phyloP scores from a whole-genome alignment of 176 grass and related monocot species.

The Rhynchospora breviuscula region DNA sequence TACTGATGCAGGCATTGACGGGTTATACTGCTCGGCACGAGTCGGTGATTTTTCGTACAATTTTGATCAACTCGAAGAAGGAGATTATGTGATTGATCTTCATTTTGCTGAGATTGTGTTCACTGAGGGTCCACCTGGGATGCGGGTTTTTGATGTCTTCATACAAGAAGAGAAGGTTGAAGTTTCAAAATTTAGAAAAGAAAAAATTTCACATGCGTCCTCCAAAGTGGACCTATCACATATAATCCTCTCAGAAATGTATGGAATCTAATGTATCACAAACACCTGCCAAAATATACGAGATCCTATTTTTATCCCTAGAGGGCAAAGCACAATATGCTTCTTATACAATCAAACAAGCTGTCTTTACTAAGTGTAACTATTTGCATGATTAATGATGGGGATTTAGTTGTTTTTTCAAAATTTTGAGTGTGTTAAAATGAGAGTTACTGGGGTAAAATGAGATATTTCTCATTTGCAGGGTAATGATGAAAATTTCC shows the following conservation, averaged over 20 bases:
- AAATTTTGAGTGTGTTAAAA: not conserved
- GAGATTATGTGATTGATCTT: constrained; percentile 37
- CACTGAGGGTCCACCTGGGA: constrained; percentile 27
- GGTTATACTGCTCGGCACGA: constrained; percentile 33
- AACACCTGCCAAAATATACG: not conserved
- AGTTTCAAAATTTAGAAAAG: not conserved
- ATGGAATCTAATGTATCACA: not conserved
- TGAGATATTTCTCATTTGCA: too few species aligned
- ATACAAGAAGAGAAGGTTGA: constrained; percentile 42
- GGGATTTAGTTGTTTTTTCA: not conserved
- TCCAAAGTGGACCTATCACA: not conserved
- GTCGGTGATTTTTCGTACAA: constrained; percentile 26
- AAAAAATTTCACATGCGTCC: not conserved
- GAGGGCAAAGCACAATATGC: not conserved
- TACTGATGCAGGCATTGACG: constrained; percentile 14
- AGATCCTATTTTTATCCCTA: not conserved
- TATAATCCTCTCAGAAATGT: not conserved
- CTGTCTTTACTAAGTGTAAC: not conserved
- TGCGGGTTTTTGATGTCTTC: constrained; percentile 36
- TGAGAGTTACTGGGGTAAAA: not conserved
- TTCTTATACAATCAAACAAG: not conserved
- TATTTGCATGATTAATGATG: not conserved
- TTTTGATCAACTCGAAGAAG: constrained; percentile 25
- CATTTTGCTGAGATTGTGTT: constrained; percentile 41
- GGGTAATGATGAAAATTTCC: not conserved